Evolutionary conservation across 306 rosid species (phyloP).

Genomic region (Sophora flavescens): DNA sequence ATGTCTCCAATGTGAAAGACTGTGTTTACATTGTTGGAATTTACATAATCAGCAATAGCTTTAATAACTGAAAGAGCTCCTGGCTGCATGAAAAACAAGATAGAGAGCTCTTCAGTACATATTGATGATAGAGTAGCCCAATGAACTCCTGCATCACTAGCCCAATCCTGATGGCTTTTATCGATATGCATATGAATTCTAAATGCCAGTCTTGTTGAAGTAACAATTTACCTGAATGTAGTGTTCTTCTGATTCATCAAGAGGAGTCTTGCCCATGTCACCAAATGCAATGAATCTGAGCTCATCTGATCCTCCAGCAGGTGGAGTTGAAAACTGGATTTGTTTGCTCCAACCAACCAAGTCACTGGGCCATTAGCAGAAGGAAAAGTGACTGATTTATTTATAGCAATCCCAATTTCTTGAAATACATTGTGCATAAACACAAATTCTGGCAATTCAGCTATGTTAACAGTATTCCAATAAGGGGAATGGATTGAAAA

Average conservation of each 20-base stretch:
- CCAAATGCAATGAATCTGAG: conserved; percentile 76
- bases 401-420: neutral
- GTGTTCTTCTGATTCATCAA: conserved; percentile 76
- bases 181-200: conserved; percentile 25
- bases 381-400: neutral
- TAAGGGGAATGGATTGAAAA: too few species aligned
- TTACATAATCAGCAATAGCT: conserved; percentile 62
- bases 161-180: neutral
- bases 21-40: conserved; percentile 60
- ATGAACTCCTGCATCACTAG: too few species aligned
- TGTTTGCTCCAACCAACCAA: conserved; percentile 79
- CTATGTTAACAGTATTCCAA: neutral
- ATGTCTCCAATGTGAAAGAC: conserved; percentile 94
- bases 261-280: conserved; percentile 96
- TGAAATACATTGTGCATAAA: conserved; percentile 19
- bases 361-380: conserved; percentile 52
- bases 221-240: conserved; percentile 77
- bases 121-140: neutral
- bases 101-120: conserved; percentile 13
- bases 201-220: conserved; percentile 2
- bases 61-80: conserved; percentile 81
- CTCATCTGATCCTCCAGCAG: conserved; percentile 78
- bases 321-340: conserved; percentile 72
- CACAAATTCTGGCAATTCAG: conserved; percentile 17
- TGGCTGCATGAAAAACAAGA: conserved; percentile 59